Base-by-base conservation (phyloP, 805 yeast species). In the Ogataea neopini region DNA sequence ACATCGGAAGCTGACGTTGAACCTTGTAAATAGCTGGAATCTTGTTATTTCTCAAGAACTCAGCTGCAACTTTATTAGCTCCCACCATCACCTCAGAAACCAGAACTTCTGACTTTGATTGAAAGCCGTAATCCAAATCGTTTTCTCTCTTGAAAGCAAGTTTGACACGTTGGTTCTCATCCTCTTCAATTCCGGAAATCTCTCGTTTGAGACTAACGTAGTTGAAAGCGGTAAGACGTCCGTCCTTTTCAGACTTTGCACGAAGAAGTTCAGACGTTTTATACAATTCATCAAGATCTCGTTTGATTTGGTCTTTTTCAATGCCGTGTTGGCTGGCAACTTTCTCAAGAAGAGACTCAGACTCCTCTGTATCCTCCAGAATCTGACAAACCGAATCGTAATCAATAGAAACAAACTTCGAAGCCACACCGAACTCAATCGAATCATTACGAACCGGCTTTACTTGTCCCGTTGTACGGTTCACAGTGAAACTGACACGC, bases 1-100 rank as follows among this genome's bases (percentile, higher is more conserved):
- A 52, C 39, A 58, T 51, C 15, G 67, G 65, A 41, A 55, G 61
- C 41, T 43, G 49, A 28, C 43, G 54, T 44, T 56, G 75, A 48
- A 50, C 68, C 58, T 57, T 58, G 59, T 73, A 83, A 10, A 86
- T 69, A 9, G 83, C 80, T 2, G 84, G 81, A 8, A 81, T 73
- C 0, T 67, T 56, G 34, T 77, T 66, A 4, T 62, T 53, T 2
- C 52, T 36, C 13, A 84, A 77, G 54, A 71, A 75, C 1, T 63
- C 49, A 1, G 86, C 86, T 1, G 81, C 73, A 3, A 83, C 66
- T n/a, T 75, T 68, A 61, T 89, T 90, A 1, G 94, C 89, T 38
- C 79, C 67, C 19, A 91, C 76, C 99, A 92, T 92, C 41, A 86
- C 63, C 61, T 92, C 96, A 0, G 92, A 76, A 1, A 92, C 97